phyloP scores from a whole-genome alignment of 768 basidiomycete species.

The Phylloporus sp. region DNA sequence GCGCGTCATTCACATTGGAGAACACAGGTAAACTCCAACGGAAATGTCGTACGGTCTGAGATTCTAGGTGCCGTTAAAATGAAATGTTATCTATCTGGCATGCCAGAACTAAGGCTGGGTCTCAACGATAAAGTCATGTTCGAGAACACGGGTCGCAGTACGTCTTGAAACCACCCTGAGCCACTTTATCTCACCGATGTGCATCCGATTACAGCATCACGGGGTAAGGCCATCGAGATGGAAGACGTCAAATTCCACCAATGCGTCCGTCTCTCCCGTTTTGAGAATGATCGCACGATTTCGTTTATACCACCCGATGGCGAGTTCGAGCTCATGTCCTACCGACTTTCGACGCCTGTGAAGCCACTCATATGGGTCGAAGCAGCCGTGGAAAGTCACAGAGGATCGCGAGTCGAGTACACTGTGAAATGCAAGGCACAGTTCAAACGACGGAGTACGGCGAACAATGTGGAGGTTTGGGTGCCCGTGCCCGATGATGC shows the following conservation, averaged over 20 bases:
- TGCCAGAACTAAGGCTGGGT: constrained; percentile 94
- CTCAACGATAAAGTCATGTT: constrained; percentile 99
- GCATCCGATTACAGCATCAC: constrained; percentile 31
- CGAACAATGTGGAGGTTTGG: constrained; percentile 98
- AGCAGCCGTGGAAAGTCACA: constrained; percentile 91
- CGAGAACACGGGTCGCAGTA: constrained; percentile 92
- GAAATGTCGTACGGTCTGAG: constrained; percentile 95
- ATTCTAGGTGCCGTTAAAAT: constrained; percentile 99
- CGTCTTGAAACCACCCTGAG: constrained; percentile 27
- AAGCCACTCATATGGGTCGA: constrained; percentile 96
- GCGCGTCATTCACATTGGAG: no score
- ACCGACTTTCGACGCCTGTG: constrained; percentile 92
- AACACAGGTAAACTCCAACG: constrained; percentile 91
- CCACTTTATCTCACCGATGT: neutral
- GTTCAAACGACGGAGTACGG: constrained; percentile 94
- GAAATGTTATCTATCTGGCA: constrained; percentile 99
- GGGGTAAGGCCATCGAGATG: constrained; percentile 99
- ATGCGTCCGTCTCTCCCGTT: constrained; percentile 94
- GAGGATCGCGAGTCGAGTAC: constrained; percentile 90
- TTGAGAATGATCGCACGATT: constrained; percentile 98
- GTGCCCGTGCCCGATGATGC: constrained; percentile 99
- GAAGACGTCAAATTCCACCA: constrained; percentile 99
- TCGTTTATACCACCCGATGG: constrained; percentile 99
- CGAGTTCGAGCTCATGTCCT: constrained; percentile 98
- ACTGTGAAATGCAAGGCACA: constrained; percentile 96